These are phyloP conservation scores for Hirschioporus abietinus DNA, from an alignment of 768 basidiomycete genomes.

Conservation along the genomic window DNA sequence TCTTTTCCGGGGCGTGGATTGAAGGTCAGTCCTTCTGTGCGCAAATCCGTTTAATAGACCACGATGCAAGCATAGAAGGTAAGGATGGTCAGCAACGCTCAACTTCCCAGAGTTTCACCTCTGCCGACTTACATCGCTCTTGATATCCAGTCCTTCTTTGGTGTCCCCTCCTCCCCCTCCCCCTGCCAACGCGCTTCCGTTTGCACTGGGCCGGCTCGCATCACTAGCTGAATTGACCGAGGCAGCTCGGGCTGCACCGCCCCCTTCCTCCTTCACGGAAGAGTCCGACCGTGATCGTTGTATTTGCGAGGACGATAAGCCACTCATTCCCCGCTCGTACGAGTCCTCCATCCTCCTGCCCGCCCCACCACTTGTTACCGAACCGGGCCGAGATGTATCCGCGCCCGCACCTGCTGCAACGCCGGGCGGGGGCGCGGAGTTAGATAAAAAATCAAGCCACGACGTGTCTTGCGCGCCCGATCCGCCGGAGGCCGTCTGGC, in stretches of 20 bases:
- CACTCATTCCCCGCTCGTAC: background rate
- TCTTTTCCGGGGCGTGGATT: background rate
- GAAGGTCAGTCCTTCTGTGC: too few species aligned
- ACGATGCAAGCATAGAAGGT: background rate
- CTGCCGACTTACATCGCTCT: background rate
- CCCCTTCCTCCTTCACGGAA: background rate
- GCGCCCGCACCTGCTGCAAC: slow-evolving; percentile 12
- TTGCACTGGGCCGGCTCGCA: background rate
- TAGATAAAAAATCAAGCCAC: slow-evolving; percentile 30
- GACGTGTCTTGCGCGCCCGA: slow-evolving; percentile 17
- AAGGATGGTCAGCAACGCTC: background rate
- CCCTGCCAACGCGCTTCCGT: background rate
- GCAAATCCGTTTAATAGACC: too few species aligned
- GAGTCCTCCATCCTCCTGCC: background rate
- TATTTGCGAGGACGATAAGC: background rate
- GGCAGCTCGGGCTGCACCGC: background rate
- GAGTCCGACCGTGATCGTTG: background rate
- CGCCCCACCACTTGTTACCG: background rate
- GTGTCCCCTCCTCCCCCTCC: background rate
- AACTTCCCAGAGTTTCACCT: background rate
- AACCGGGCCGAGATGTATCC: background rate
- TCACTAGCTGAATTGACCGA: background rate
- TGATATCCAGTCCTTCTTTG: background rate
- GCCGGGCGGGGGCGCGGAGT: slow-evolving; percentile 20
- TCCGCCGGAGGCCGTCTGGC: slow-evolving; percentile 1